Evolutionary conservation across 176 grass and related monocot genomes (phyloP).

Genomic region (Aechmea fasciata): DNA sequence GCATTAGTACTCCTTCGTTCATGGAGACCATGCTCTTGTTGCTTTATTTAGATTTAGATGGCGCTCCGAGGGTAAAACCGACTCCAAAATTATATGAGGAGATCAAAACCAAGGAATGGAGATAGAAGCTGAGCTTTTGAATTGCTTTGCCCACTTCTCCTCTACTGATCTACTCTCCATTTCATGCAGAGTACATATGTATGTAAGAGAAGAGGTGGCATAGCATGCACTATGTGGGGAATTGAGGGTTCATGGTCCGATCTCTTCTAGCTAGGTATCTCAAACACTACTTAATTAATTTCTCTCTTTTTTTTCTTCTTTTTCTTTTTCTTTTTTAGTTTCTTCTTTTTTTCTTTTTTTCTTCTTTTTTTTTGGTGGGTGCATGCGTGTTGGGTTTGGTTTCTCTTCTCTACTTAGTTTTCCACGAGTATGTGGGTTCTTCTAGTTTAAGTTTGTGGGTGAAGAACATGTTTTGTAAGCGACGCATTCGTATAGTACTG

Average conservation of each 20-base stretch:
- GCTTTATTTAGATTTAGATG: background rate
- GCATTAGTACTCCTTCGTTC: background rate
- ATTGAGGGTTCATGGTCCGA: conserved; percentile 6
- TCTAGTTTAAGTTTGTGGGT: too few relatives aligned
- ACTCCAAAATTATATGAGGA: too few relatives aligned
- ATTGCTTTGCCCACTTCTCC: background rate
- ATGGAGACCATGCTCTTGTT: background rate
- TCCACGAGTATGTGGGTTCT: too few relatives aligned
- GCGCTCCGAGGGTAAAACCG: background rate
- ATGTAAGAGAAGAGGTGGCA: background rate
- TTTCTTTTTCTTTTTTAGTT: background rate
- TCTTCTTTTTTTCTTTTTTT: background rate
- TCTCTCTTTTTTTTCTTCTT: background rate
- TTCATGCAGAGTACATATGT: too few relatives aligned
- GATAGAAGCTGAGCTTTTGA: background rate
- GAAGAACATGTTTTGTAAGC: background rate
- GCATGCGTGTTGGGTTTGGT: too few relatives aligned
- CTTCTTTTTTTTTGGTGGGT: background rate
- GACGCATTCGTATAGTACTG: conserved; percentile 6
- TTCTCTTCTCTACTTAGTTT: too few relatives aligned
- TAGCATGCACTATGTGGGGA: background rate
- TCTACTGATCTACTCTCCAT: background rate
- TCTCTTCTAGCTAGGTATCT: conserved; percentile 4
- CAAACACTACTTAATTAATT: background rate
- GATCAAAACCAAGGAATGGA: background rate